These are phyloP conservation scores for Hypoxylon lenormandii DNA, from an alignment of 495 filamentous ascomycete genomes.

Conservation along the genomic window DNA sequence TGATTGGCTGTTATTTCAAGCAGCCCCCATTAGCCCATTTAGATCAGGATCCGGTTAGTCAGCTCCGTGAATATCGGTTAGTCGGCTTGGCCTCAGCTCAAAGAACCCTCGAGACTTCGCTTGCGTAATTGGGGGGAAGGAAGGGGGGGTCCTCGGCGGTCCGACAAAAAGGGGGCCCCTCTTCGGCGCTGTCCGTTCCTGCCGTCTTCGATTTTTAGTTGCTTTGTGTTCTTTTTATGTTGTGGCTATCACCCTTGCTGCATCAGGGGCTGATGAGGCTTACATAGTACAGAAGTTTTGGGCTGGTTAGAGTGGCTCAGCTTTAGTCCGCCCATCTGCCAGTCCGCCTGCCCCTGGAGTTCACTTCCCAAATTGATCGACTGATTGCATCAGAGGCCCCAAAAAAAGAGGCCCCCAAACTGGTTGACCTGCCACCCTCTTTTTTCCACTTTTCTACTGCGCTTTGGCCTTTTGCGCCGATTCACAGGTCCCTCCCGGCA, in stretches of 20 bases:
- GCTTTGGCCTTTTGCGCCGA: conserved; percentile 35
- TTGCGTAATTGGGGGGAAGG: no score
- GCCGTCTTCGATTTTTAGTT: no score
- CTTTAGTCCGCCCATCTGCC: neutral
- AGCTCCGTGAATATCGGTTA: neutral
- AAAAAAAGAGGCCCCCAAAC: neutral
- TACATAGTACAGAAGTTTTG: neutral
- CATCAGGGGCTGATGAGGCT: conserved; percentile 4
- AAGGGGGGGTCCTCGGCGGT: no score
- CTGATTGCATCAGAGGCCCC: conserved; percentile 42
- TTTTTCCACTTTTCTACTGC: conserved; percentile 46
- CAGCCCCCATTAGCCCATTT: conserved; percentile 1
- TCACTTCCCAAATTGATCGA: conserved; percentile 39
- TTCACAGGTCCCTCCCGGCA: conserved; percentile 19
- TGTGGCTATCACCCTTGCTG: no score
- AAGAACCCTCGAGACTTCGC: neutral
- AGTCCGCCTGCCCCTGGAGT: conserved; percentile 1
- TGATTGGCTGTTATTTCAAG: conserved; percentile 29
- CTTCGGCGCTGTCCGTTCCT: no score
- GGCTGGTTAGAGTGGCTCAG: conserved; percentile 31
- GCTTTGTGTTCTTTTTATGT: no score
- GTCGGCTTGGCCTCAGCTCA: neutral
- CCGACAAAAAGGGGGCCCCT: no score
- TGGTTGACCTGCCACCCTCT: conserved; percentile 54
- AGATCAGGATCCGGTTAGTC: conserved; percentile 15